These are phyloP conservation scores for Tripterygium wilfordii DNA, from an alignment of 177 flowering plant genomes.

Conservation along the genomic window DNA sequence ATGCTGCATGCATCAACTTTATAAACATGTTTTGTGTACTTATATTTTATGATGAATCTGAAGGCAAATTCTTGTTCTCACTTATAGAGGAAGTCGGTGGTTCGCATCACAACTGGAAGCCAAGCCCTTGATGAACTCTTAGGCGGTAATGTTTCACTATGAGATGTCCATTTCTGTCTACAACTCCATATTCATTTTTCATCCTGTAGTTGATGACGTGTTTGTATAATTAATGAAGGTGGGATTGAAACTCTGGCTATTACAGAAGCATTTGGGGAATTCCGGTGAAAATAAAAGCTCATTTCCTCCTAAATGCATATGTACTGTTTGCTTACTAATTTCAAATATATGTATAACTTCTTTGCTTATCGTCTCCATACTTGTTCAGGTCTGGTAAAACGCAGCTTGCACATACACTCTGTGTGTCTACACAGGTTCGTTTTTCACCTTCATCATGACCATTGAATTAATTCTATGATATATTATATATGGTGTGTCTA, in stretches of 20 bases:
- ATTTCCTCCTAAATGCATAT: not conserved
- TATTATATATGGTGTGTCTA: too few species aligned
- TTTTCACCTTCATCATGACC: too few species aligned
- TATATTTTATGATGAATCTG: too few species aligned
- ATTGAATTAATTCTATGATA: too few species aligned
- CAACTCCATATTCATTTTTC: too few species aligned
- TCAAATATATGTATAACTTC: too few species aligned
- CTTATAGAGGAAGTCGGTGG: slow-evolving; percentile 69
- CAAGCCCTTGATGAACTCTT: slow-evolving; percentile 94
- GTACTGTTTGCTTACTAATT: too few species aligned
- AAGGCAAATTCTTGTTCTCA: too few species aligned
- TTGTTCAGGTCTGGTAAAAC: slow-evolving; percentile 86
- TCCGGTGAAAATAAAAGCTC: slow-evolving; percentile 46
- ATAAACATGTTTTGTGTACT: too few species aligned
- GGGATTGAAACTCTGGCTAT: slow-evolving; percentile 84
- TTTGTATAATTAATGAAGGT: slow-evolving; percentile 30
- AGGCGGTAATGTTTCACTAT: slow-evolving; percentile 55
- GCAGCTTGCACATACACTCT: slow-evolving; percentile 95
- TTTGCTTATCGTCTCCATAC: not conserved
- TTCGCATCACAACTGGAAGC: slow-evolving; percentile 92
- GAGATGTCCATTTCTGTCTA: too few species aligned
- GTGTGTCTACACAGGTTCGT: slow-evolving; percentile 88
- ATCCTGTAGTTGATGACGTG: not conserved
- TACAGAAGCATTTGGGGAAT: slow-evolving; percentile 98
- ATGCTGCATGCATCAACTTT: too few species aligned